Evolutionary conservation across 257 asterid species (phyloP).

Genomic region (Jacaranda copaia): DNA sequence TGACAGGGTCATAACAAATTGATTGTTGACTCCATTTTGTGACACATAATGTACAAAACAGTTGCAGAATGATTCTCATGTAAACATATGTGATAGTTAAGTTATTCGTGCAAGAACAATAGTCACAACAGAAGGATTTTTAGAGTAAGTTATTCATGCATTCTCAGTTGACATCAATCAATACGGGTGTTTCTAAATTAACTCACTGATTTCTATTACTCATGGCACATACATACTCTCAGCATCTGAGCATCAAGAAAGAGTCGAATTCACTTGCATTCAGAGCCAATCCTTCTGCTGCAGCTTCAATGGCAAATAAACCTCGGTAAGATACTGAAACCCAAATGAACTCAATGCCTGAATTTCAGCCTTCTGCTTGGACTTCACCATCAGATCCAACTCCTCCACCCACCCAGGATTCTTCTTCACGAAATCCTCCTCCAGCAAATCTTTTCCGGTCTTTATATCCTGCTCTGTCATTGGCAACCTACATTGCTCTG

Average conservation of each 20-base stretch:
- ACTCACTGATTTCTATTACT: too few species aligned
- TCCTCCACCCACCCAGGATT: constrained; percentile 95
- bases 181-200: too few species aligned
- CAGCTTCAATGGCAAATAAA: constrained; percentile 85
- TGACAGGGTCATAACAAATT: not conserved
- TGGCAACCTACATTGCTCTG: constrained; percentile 87
- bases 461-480: constrained; percentile 92
- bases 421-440: constrained; percentile 97
- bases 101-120: not conserved
- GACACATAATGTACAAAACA: constrained; percentile 11
- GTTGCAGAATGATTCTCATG: constrained; percentile 18
- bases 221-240: not conserved
- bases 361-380: constrained; percentile 93
- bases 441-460: constrained; percentile 88
- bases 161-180: too few species aligned
- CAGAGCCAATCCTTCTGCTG: constrained; percentile 94
- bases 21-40: not conserved
- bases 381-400: constrained; percentile 86
- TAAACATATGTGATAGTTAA: not conserved
- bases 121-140: too few species aligned
- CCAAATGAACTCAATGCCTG: constrained; percentile 94
- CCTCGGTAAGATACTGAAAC: constrained; percentile 91
- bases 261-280: not conserved
- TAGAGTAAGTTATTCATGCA: too few species aligned
- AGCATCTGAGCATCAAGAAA: not conserved